Evolutionary conservation across 2,329 filamentous ascomycete species (phyloP).

Genomic region (Fusarium fracticaudum): DNA sequence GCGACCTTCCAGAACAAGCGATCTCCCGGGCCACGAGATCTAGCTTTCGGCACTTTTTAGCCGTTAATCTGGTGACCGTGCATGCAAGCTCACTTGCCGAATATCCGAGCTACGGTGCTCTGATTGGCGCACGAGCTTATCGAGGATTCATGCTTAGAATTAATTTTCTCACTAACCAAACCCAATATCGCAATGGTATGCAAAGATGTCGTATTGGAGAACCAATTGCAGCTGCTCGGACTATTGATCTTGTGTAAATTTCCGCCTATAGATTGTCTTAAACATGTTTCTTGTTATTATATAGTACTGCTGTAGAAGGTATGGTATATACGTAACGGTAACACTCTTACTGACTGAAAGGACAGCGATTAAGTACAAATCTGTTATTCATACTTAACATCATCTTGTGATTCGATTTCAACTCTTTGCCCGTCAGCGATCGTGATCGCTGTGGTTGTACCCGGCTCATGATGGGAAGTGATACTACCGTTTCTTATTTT

Average conservation of each 20-base stretch:
- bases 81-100: background rate
- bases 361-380: too few relatives aligned
- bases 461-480: too few relatives aligned
- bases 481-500: too few relatives aligned
- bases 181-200: background rate
- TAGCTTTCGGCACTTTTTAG: background rate
- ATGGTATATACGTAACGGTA: too few relatives aligned
- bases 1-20: conserved; percentile 2
- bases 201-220: rapidly evolving
- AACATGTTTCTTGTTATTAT: too few relatives aligned
- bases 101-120: background rate
- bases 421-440: too few relatives aligned
- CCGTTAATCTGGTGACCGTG: background rate
- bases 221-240: background rate
- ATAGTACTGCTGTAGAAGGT: too few relatives aligned
- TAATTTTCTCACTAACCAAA: background rate
- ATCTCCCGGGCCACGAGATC: background rate
- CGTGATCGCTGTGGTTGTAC: too few relatives aligned
- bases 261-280: background rate
- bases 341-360: too few relatives aligned
- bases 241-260: too few relatives aligned
- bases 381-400: too few relatives aligned
- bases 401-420: too few relatives aligned
- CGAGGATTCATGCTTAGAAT: background rate
- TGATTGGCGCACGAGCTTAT: background rate